Evolutionary conservation across 495 filamentous ascomycete species (phyloP).

Genomic region (Trichoderma asperelloides): DNA sequence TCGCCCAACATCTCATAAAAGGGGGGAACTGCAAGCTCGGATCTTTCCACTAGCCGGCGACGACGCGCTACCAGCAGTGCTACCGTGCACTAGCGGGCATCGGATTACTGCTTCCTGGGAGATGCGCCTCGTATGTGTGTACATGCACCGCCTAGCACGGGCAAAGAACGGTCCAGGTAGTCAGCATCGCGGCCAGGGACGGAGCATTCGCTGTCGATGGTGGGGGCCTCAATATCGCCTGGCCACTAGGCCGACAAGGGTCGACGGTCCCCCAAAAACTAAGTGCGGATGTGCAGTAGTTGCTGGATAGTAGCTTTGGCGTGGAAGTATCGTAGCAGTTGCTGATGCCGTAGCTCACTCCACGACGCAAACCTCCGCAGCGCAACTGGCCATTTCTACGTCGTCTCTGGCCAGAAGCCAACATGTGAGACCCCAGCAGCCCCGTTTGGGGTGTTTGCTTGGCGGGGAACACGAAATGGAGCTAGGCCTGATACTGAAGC

Average conservation of each 20-base stretch:
- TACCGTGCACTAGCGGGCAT: slow-evolving; percentile 2
- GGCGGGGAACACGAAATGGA: slow-evolving; percentile 1
- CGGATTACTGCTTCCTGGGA: neutral
- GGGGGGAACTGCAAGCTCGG: slow-evolving; percentile 5
- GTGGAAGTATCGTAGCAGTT: too few relatives aligned
- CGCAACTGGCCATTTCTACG: too few relatives aligned
- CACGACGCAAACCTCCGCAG: too few relatives aligned
- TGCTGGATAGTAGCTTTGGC: neutral
- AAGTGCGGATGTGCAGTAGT: neutral
- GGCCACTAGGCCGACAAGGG: neutral
- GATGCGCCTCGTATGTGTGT: neutral
- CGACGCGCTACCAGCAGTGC: neutral
- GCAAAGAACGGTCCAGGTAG: too few relatives aligned
- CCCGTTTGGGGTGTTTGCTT: neutral
- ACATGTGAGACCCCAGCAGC: neutral
- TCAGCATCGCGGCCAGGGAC: too few relatives aligned
- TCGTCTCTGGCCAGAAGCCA: too few relatives aligned
- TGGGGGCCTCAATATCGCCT: neutral
- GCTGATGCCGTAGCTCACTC: too few relatives aligned
- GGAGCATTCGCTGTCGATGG: neutral
- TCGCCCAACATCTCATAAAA: neutral
- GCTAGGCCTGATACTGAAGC: slow-evolving; percentile 6
- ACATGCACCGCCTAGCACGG: neutral
- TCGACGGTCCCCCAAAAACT: neutral
- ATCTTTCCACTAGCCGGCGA: neutral